Evolutionary conservation across 495 filamentous ascomycete species (phyloP), one percentile per base, ranked within the genome.

Genomic region (Aspergillus heteromorphus): DNA sequence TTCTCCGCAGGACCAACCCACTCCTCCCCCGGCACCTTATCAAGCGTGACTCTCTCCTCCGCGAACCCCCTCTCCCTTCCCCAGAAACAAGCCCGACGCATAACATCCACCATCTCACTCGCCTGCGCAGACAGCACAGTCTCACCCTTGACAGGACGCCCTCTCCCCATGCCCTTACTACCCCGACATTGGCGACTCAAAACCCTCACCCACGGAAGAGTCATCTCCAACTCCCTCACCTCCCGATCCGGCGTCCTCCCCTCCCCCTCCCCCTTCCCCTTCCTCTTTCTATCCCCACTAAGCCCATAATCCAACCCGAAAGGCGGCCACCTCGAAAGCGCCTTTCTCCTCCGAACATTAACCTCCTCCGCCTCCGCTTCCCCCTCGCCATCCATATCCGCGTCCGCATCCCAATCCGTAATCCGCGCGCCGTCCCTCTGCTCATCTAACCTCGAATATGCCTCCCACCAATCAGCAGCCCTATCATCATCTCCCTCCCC

Each of bases 11-110:
- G n/a, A 11, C 7, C 25, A 16, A 21, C 11, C 31, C 34, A 30
- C 17, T 19, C 18, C 16, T 14, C 14, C 16, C 23, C 29, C 23
- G 6, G 13, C 0, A 16, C 6, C 42, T 38, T 9, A 65, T 11
- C 31, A 14, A 53, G 45, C 0, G 58, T 58, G 16, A 73, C 73
- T 29, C 65, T 65, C 20, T 63, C 48, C 48, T 73, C 67, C 1
- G 59, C 69, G 45, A 67, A 60, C 0, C 69, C 66, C 38, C 66
- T 73, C 49, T 74, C 70, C 13, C 60, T 52, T 6, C 69, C 73
- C 61, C 63, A 76, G 48, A 76, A 74, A 53, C 73, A 76, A 4
- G 73, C 72, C 27, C 65, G 54, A 2, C 63, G 67, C 72, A 76
- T 68, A 18, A 61, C 59, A 56, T 66, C 67, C 0, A 70, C 67